Percentiles rank a stretch among this genome's conserved stretches.
Conservation (phyloP, 495 filamentous ascomycete species). For the Hypomontagnella monticulosa region DNA sequence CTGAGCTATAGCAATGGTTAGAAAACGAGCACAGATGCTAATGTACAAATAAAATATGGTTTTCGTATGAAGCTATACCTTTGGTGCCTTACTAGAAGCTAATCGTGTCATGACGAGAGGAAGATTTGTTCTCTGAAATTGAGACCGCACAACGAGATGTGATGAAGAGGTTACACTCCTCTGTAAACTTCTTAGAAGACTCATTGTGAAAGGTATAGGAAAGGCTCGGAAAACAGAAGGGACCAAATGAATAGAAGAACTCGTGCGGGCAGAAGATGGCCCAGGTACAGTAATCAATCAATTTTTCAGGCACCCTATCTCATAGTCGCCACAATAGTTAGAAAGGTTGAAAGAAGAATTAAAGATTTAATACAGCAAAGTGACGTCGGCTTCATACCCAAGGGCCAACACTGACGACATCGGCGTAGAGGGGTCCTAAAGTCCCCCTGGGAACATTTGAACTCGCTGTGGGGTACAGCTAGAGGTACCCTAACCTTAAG, state of each 20-base stretch:
- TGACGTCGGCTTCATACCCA: slow-evolving; percentile 21
- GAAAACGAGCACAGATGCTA: slow-evolving; percentile 3
- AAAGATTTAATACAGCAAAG: slow-evolving; percentile 10
- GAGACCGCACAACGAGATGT: slow-evolving; percentile 44
- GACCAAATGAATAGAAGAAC: slow-evolving; percentile 4
- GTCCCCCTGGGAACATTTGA: neutral
- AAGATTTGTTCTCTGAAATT: slow-evolving; percentile 50
- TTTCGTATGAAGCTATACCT: slow-evolving; percentile 42
- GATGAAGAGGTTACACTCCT: slow-evolving; percentile 48
- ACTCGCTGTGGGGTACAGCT: slow-evolving; percentile 29
- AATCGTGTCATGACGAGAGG: slow-evolving; percentile 48
- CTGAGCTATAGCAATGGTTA: slow-evolving; percentile 67
- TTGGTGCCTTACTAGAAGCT: slow-evolving; percentile 57
- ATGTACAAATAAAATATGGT: neutral
- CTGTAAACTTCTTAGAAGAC: slow-evolving; percentile 44
- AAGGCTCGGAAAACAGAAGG: neutral
- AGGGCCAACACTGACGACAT: slow-evolving; percentile 41
- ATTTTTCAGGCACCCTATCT: neutral
- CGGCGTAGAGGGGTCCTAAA: slow-evolving; percentile 34
- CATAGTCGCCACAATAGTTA: slow-evolving; percentile 13
- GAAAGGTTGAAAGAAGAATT: slow-evolving; percentile 8
- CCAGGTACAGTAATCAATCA: slow-evolving; percentile 2
- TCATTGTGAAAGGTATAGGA: slow-evolving; percentile 23
- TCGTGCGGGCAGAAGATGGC: slow-evolving; percentile 2
- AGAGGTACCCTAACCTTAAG: neutral